A percentile compares a stretch with the other conserved stretches of the same genome.
phyloP scores from a whole-genome alignment of 495 filamentous ascomycete genomes.

The Talaromyces adpressus region DNA sequence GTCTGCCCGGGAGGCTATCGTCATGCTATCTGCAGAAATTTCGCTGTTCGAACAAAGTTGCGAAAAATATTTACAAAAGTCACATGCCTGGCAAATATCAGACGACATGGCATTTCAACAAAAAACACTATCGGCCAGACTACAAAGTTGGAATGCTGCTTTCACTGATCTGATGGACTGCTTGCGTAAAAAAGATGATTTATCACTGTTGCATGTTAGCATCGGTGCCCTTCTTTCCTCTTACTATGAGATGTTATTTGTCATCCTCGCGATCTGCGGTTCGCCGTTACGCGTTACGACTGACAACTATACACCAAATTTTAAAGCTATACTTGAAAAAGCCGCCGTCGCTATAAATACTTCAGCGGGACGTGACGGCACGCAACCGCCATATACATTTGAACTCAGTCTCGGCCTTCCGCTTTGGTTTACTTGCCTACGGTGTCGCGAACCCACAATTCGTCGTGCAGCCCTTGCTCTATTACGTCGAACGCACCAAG shows the following conservation, averaged over 20 bases:
- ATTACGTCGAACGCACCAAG: conserved; percentile 17
- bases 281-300: conserved; percentile 12
- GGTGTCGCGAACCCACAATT: conserved; percentile 25
- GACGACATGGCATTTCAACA: conserved; percentile 10
- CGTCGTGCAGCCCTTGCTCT: conserved; percentile 23
- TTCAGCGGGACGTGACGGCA: conserved; percentile 14
- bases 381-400: conserved; percentile 30
- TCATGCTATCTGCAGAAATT: conserved; percentile 17
- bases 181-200: conserved; percentile 2
- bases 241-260: conserved; percentile 19
- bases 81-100: conserved; percentile 6
- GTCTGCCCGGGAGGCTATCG: conserved; percentile 25
- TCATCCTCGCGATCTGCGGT: conserved; percentile 11
- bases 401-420: conserved; percentile 28
- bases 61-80: conserved; percentile 10
- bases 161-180: conserved; percentile 17
- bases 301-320: conserved; percentile 20
- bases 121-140: conserved; percentile 4
- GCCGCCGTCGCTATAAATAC: conserved; percentile 12
- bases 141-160: conserved; percentile 17
- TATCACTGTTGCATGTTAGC: conserved; percentile 12
- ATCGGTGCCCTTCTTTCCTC: conserved; percentile 18
- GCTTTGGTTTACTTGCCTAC: conserved; percentile 24
- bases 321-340: conserved; percentile 26
- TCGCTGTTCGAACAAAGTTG: conserved; percentile 17